Base-by-base conservation (phyloP, 129 eudicot genomes). In the Arctium lappa region DNA sequence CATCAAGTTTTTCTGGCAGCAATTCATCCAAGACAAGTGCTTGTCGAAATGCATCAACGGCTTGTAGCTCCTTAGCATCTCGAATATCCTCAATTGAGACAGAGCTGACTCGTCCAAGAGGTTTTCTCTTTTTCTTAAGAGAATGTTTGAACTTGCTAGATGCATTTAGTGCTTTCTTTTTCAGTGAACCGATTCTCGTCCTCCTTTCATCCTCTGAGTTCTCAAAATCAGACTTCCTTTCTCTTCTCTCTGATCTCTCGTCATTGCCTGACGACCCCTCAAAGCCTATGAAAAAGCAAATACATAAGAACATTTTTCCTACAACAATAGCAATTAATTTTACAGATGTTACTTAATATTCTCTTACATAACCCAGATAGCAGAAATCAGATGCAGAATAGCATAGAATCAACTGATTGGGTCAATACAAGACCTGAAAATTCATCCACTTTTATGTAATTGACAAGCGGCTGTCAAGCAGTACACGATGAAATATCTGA, bases 221-320 rank as follows among this genome's bases (percentile, higher is more conserved):
- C 40, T 92, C 98, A 89, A 91, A 91, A 85, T 94, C 98, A 79
- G 98, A 94, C 82, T 92, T 94, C 81, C 98, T 92, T 83, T 94
- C 97, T 85, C 93, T 91, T 87, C 88, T 91, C 69, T 72, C 86
- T 72, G 86, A 72, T 62, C 86, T 84, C 78, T 92, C 98, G 12
- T 94, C 98, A 13, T 87, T 87, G 6, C 92, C 94, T 32, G 96
- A 94, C 16, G 89, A 94, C 4, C 98, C 96, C 79, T 94, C 98
- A 83, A 94, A 91, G 84, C 97, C 98, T 92, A 80, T 79, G 63
- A 78, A 72, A 77, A 13, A 75, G 15, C 50, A 84, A 82, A 39
- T 53, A 72, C 68, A 78, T 72, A 40, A 34, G 27, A 77, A 71
- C 73, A 37, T 66, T 0, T 30, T 44, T 38, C 53, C 79, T 42